Conservation (phyloP, 176 grass and related monocot species). For the Otatea glauca region DNA sequence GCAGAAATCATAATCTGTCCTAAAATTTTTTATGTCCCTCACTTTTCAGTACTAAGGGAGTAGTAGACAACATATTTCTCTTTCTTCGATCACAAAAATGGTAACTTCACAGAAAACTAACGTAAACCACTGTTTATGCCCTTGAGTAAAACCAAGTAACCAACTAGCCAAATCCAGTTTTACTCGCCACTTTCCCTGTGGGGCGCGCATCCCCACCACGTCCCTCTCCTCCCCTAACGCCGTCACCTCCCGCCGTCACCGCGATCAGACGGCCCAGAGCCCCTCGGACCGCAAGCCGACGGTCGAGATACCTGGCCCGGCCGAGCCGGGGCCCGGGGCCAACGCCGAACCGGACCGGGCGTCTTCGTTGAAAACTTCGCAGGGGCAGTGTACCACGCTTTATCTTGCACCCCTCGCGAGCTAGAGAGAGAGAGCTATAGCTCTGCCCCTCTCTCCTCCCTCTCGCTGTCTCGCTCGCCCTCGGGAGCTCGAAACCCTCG, state of each 20-base stretch:
- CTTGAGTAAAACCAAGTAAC: too few relatives aligned
- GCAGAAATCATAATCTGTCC: too few relatives aligned
- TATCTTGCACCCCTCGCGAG: slow-evolving; percentile 54
- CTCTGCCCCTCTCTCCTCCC: not conserved
- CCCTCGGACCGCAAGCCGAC: not conserved
- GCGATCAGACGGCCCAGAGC: not conserved
- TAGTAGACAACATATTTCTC: too few relatives aligned
- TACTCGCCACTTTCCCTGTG: not conserved
- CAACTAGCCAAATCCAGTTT: too few relatives aligned
- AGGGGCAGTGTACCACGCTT: slow-evolving; percentile 54
- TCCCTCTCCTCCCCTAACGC: slow-evolving; percentile 25
- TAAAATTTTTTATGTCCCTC: too few relatives aligned
- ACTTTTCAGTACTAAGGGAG: too few relatives aligned
- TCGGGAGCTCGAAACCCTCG: slow-evolving; percentile 50
- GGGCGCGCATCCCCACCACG: slow-evolving; percentile 34
- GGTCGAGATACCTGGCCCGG: not conserved
- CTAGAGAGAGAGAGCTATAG: slow-evolving; percentile 15
- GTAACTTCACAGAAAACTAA: too few relatives aligned
- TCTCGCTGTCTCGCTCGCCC: slow-evolving; percentile 29
- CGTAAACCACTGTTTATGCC: too few relatives aligned
- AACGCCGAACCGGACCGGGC: slow-evolving; percentile 23
- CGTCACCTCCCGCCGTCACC: slow-evolving; percentile 38
- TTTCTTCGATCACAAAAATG: too few relatives aligned
- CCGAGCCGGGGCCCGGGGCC: not conserved
- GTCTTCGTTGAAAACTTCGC: slow-evolving; percentile 74